phyloP scores from a whole-genome alignment of 495 filamentous ascomycete genomes.

The Aspergillus indologenus region DNA sequence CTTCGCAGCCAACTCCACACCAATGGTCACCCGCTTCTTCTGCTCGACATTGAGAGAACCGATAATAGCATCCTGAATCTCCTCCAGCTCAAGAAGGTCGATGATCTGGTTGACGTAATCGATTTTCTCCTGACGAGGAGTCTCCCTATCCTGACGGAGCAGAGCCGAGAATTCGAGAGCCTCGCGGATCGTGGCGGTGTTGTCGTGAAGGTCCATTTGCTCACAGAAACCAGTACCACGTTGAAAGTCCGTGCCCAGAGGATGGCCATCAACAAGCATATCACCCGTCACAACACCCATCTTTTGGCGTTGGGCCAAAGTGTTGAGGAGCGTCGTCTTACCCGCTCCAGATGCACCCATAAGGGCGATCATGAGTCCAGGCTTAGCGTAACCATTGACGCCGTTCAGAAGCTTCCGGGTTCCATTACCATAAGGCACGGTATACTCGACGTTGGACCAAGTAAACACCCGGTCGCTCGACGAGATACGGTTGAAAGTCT shows the following conservation, averaged over 20 bases:
- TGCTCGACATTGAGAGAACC: constrained; percentile 62
- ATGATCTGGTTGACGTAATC: constrained; percentile 62
- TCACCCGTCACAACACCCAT: constrained; percentile 68
- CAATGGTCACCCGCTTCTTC: constrained; percentile 78
- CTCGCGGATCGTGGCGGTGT: constrained; percentile 61
- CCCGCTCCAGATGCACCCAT: constrained; percentile 86
- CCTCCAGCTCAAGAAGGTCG: constrained; percentile 53
- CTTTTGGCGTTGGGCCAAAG: constrained; percentile 71
- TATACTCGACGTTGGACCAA: constrained; percentile 70
- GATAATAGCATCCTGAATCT: constrained; percentile 54
- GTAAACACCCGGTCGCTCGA: constrained; percentile 70
- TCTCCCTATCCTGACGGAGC: constrained; percentile 54
- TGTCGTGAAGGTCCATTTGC: constrained; percentile 81
- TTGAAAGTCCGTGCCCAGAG: constrained; percentile 69
- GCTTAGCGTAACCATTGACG: constrained; percentile 75
- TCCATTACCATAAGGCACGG: constrained; percentile 68
- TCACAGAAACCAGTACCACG: constrained; percentile 81
- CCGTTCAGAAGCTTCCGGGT: constrained; percentile 67
- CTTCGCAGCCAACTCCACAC: constrained; percentile 87
- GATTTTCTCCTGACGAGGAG: constrained; percentile 52
- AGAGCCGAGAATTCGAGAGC: constrained; percentile 66
- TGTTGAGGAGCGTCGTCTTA: constrained; percentile 75
- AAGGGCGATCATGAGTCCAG: constrained; percentile 74
- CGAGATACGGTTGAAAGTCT: constrained; percentile 52
- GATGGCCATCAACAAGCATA: constrained; percentile 75